Evolutionary conservation across 805 yeast species (phyloP), one percentile per base, ranked within the genome.

Genomic region (Yamadazyma sp.): DNA sequence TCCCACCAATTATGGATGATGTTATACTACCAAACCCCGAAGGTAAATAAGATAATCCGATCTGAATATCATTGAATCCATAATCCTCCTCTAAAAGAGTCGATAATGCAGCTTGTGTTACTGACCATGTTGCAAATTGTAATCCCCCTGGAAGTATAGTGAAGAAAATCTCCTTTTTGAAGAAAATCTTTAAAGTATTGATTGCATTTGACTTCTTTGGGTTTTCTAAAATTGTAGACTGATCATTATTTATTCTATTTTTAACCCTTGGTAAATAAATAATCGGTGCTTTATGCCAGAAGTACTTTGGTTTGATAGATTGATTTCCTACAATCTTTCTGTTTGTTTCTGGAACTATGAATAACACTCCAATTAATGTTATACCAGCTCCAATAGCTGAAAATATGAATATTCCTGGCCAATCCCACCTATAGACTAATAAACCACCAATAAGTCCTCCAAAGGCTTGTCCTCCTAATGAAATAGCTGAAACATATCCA

Each of bases 351-450:
- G 95, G 94, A 9, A 86, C 52, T 2, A 52, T 14, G 5, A 56
- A 13, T 3, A 43, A 24, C 12, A 20, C 35, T 3, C 69, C 38
- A 7, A 70, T 21, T 3, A 68, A 38, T 10, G 73, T 59, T 2
- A 56, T 33, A 3, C 80, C 80, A 20, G 80, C 72, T 5, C 80
- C 75, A 15, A 82, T 76, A 1, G 82, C 76, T 32, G 83, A 56
- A 41, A 84, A 81, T 79, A 86, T 80, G 47, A 82, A 82, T 10
- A 80, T 72, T 0, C 86, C 78, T 42, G 87, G 66, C 95, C 95
- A 86, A 12, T 47, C 50, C 47, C 53, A 59, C 10, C 50, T 31
- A 16, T 49, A 27, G 3, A 51, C 47, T 13, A 59, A 29, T 14
- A 73, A 70, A 4, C 76, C 65, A 67, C 84, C 52, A 15, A 86